Evolutionary conservation across 169 alveolate genomes (phyloP).

Genomic region (Perkinsus olseni): DNA sequence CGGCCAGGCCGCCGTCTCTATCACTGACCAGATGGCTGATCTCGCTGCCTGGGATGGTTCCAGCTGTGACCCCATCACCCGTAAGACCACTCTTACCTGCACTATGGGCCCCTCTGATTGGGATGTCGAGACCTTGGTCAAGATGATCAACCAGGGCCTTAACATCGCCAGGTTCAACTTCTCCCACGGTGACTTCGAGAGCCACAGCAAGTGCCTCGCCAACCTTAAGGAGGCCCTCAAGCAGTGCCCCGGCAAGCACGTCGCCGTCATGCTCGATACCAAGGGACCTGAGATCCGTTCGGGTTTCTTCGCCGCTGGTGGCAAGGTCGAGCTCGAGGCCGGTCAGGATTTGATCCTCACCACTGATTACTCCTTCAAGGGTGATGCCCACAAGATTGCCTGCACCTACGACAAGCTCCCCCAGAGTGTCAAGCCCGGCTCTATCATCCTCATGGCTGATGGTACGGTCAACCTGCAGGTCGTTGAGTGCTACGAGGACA

Average conservation of each 20-base stretch:
- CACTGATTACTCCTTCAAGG: slow-evolving; percentile 83
- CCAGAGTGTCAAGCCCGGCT: slow-evolving; percentile 84
- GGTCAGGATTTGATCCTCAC: slow-evolving; percentile 85
- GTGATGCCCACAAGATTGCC: slow-evolving; percentile 81
- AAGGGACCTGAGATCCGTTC: slow-evolving; percentile 99
- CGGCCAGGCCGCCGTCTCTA: no score
- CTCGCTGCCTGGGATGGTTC: no score
- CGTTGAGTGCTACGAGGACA: slow-evolving; percentile 27
- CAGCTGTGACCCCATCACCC: slow-evolving; percentile 23
- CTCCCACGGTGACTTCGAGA: slow-evolving; percentile 96
- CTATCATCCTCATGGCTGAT: slow-evolving; percentile 90
- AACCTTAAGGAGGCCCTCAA: slow-evolving; percentile 79
- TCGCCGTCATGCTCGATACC: slow-evolving; percentile 93
- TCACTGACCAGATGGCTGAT: no score
- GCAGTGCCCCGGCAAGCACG: slow-evolving; percentile 78
- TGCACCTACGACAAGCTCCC: slow-evolving; percentile 86
- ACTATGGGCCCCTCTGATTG: slow-evolving; percentile 96
- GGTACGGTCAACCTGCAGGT: slow-evolving; percentile 56
- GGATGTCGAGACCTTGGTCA: slow-evolving; percentile 77
- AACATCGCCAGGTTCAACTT: slow-evolving; percentile 94
- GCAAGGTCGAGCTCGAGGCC: slow-evolving; percentile 62
- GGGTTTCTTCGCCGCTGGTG: slow-evolving; percentile 78
- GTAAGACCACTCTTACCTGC: slow-evolving; percentile 90
- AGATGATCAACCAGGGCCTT: slow-evolving; percentile 90
- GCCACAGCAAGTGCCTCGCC: slow-evolving; percentile 75